A percentile compares a stretch with the other conserved stretches of the same genome.
phyloP scores from a whole-genome alignment of 148 eudicot species.

The Arbutus unedo region DNA sequence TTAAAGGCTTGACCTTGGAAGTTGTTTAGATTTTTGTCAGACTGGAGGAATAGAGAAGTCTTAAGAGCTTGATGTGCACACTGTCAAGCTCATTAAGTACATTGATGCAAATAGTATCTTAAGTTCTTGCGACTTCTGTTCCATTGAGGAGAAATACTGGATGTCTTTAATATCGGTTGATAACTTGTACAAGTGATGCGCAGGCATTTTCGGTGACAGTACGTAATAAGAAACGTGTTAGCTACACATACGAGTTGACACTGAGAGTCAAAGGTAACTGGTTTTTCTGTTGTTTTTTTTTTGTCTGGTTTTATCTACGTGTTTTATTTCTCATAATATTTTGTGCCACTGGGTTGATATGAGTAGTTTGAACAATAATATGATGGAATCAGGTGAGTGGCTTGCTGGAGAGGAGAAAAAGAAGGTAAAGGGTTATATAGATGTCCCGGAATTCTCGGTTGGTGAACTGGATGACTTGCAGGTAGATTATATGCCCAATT shows the following conservation, averaged over 20 bases:
- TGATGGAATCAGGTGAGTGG: conserved; percentile 73
- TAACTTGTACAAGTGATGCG: conserved; percentile 10
- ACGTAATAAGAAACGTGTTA: conserved; percentile 94
- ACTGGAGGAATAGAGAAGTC: not conserved
- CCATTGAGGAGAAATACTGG: not conserved
- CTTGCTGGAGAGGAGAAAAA: conserved; percentile 60
- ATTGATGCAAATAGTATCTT: not conserved
- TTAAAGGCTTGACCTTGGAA: conserved; percentile 2
- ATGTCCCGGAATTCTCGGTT: conserved; percentile 74
- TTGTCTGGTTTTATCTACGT: not conserved
- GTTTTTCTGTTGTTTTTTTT: not conserved
- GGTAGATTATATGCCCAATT: conserved; percentile 41
- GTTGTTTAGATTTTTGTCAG: not conserved
- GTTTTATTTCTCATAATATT: not conserved
- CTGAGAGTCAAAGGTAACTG: conserved; percentile 69
- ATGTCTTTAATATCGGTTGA: not conserved
- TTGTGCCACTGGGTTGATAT: not conserved
- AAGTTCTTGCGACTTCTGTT: not conserved
- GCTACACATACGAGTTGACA: conserved; percentile 84
- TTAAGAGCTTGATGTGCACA: not conserved
- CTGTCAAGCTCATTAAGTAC: not conserved
- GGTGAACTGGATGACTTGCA: conserved; percentile 90
- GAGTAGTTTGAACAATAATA: not conserved
- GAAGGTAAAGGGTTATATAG: conserved; percentile 62
- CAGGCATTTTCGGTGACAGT: conserved; percentile 94